A percentile compares a stretch with the other conserved stretches of the same genome.
phyloP scores from a whole-genome alignment of 192 early-diverging fungal species.

The Entomortierella parvispora region DNA sequence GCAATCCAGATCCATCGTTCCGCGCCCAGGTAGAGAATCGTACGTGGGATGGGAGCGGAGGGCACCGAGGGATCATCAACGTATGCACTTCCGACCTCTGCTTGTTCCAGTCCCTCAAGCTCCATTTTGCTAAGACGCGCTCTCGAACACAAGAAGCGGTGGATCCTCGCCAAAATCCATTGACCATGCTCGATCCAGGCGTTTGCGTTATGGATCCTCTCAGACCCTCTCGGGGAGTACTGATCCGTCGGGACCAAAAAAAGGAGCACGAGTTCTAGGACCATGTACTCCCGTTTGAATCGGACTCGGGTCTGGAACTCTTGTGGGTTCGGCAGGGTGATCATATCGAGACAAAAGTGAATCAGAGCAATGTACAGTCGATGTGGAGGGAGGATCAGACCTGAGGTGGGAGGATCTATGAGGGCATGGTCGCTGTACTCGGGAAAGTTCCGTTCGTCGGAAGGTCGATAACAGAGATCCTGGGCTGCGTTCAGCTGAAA shows the following conservation, averaged over 20 bases:
- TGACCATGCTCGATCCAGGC: slow-evolving; percentile 38
- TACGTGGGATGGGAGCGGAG: slow-evolving; percentile 7
- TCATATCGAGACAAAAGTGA: slow-evolving; percentile 44
- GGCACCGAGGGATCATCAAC: slow-evolving; percentile 10
- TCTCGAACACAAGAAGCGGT: slow-evolving; percentile 22
- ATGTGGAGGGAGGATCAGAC: slow-evolving; percentile 33
- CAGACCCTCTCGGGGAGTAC: slow-evolving; percentile 19
- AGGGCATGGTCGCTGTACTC: slow-evolving; percentile 33
- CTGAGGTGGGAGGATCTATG: slow-evolving; percentile 30
- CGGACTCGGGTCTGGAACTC: slow-evolving; percentile 18
- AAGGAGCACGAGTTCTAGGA: slow-evolving; percentile 22
- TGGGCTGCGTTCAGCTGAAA: slow-evolving; percentile 38
- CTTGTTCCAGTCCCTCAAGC: not conserved
- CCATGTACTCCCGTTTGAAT: slow-evolving; percentile 21
- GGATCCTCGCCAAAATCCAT: slow-evolving; percentile 19
- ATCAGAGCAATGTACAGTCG: slow-evolving; percentile 37
- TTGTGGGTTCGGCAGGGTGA: slow-evolving; percentile 22
- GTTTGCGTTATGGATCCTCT: slow-evolving; percentile 11
- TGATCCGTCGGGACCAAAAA: slow-evolving; percentile 48
- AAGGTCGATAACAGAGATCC: slow-evolving; percentile 26
- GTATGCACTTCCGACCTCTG: not conserved
- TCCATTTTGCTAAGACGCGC: slow-evolving; percentile 1
- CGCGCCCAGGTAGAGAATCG: slow-evolving; percentile 24
- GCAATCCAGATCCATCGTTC: slow-evolving; percentile 41
- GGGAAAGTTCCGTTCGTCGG: slow-evolving; percentile 11